Conservation (phyloP, 2,329 filamentous ascomycete species). For the Cordyceps javanica region DNA sequence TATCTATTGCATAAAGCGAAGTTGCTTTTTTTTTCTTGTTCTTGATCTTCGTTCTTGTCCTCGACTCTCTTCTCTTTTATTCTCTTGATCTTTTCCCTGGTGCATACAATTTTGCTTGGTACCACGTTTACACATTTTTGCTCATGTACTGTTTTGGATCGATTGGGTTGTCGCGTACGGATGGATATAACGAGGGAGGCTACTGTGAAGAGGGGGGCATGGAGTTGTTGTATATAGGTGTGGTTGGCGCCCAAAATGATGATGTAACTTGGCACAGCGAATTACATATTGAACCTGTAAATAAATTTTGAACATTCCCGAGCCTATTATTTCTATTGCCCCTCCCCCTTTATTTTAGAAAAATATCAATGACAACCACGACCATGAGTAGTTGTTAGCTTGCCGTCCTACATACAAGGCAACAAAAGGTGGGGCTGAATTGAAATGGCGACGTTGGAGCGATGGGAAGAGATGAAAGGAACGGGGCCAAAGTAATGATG, state of each 20-base stretch:
- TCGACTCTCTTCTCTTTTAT: neutral
- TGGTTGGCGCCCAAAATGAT: neutral
- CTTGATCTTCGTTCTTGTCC: neutral
- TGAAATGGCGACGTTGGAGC: too few species aligned
- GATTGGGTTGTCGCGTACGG: too few species aligned
- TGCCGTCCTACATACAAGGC: too few species aligned
- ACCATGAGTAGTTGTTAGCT: too few species aligned
- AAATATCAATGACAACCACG: too few species aligned
- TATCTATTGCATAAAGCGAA: slow-evolving; percentile 12
- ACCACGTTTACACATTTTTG: too few species aligned
- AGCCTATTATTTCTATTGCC: too few species aligned
- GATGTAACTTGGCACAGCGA: neutral
- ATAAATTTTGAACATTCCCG: too few species aligned
- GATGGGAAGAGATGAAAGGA: too few species aligned
- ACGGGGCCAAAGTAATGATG: too few species aligned
- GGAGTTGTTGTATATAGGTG: slow-evolving; percentile 9
- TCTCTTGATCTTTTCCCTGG: neutral
- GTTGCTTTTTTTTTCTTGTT: neutral
- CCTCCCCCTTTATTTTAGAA: too few species aligned
- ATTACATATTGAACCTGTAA: neutral
- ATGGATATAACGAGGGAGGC: neutral
- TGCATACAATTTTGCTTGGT: neutral
- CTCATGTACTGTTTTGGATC: neutral
- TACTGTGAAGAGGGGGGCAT: neutral
- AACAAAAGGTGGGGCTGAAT: too few species aligned